Evolutionary conservation across 768 basidiomycete genomes (phyloP).

Genomic region (Pleurotus citrinopileatus): DNA sequence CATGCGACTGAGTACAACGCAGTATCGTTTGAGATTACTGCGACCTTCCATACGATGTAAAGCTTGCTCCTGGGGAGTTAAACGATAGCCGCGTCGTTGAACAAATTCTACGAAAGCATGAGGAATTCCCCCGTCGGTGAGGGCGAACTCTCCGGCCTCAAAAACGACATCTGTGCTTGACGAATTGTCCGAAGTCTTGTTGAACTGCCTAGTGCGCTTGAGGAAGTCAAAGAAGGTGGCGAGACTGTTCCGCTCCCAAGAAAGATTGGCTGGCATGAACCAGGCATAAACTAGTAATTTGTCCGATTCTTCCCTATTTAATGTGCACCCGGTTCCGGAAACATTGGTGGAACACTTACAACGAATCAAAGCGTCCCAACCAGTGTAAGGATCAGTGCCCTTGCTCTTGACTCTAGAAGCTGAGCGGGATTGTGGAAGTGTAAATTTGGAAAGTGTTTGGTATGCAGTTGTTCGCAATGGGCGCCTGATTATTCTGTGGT

Average conservation of each 20-base stretch:
- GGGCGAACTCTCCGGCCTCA: constrained; percentile 2
- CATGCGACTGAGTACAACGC: constrained; percentile 31
- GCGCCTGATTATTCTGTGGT: too few species aligned
- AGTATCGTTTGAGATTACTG: constrained; percentile 20
- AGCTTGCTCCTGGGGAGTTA: constrained; percentile 18
- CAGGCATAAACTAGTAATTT: neutral
- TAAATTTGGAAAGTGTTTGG: too few species aligned
- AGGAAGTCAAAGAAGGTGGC: constrained; percentile 1
- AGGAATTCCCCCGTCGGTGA: constrained; percentile 4
- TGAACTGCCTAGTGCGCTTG: neutral
- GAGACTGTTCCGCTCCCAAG: constrained; percentile 5
- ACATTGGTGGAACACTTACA: too few species aligned
- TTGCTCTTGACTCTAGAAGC: too few species aligned
- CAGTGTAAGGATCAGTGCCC: too few species aligned
- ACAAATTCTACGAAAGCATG: constrained; percentile 2
- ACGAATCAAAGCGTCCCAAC: constrained; percentile 1
- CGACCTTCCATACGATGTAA: neutral
- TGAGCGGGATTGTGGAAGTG: too few species aligned
- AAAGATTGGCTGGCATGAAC: constrained; percentile 5
- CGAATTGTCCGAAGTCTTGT: neutral
- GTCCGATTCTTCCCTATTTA: neutral
- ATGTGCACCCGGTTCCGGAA: neutral
- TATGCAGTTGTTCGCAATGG: too few species aligned
- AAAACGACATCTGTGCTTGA: neutral
- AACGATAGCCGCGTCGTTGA: constrained; percentile 14